Conservation (phyloP, 2,329 filamentous ascomycete genomes). For the Clarireedia paspali region DNA sequence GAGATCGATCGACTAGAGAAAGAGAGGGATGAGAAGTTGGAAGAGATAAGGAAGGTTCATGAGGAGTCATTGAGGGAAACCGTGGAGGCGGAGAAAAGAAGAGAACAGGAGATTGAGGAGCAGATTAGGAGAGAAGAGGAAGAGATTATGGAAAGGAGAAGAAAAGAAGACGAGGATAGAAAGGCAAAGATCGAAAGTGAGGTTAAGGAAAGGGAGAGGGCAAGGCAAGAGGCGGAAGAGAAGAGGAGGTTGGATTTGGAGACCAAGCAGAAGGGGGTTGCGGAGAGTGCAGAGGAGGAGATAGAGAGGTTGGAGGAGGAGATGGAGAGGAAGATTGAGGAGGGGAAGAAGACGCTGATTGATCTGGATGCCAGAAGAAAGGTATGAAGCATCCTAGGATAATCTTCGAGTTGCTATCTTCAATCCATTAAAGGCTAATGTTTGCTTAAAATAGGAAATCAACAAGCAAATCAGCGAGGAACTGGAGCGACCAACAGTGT, state of each 20-base stretch:
- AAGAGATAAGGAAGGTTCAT: conserved; percentile 15
- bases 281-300: conserved; percentile 18
- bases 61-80: conserved; percentile 13
- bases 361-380: conserved; percentile 23
- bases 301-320: conserved; percentile 25
- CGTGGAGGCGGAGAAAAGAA: conserved; percentile 9
- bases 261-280: conserved; percentile 13
- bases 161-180: conserved; percentile 17
- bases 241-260: conserved; percentile 14
- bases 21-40: conserved; percentile 19
- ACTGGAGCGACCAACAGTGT: conserved; percentile 20
- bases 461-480: conserved; percentile 24
- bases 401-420: not conserved
- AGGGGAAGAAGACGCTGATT: conserved; percentile 18
- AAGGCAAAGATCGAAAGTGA: conserved; percentile 9
- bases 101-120: conserved; percentile 14
- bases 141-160: conserved; percentile 15
- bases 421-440: not conserved
- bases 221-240: conserved; percentile 19
- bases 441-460: conserved; percentile 17
- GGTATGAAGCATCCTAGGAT: conserved; percentile 7
- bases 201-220: conserved; percentile 9
- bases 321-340: conserved; percentile 20
- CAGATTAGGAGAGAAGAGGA: conserved; percentile 15
- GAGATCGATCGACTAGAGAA: conserved; percentile 19